Evolutionary conservation across 2,329 filamentous ascomycete genomes (phyloP).

Genomic region (Hypoxylon sp.): DNA sequence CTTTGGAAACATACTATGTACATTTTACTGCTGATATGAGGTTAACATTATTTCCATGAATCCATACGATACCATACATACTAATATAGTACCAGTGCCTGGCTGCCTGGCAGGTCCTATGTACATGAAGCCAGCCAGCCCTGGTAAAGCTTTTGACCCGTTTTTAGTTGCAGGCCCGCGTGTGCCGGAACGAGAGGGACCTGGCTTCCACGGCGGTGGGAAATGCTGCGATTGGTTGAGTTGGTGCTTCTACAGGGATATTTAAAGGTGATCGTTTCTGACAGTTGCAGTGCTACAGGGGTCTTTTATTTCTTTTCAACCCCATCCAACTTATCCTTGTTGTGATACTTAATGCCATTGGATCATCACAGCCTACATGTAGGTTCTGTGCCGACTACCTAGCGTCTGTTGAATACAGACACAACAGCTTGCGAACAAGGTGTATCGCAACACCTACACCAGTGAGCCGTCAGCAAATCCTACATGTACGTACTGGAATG

Average conservation of each 20-base stretch:
- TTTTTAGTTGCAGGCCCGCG: constrained; percentile 36
- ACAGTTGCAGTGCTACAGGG: constrained; percentile 35
- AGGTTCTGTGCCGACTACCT: constrained; percentile 12
- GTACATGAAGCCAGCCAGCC: too few species aligned
- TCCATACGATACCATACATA: too few species aligned
- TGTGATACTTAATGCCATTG: constrained; percentile 37
- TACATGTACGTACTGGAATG: background rate
- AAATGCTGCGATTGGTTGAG: constrained; percentile 43
- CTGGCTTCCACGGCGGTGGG: constrained; percentile 43
- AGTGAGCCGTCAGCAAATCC: constrained; percentile 3
- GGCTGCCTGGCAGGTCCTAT: too few species aligned
- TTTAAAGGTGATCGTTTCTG: constrained; percentile 34
- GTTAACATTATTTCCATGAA: too few species aligned
- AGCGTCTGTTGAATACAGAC: constrained; percentile 3
- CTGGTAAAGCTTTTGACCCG: constrained; percentile 19
- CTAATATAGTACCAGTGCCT: too few species aligned
- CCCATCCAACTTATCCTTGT: constrained; percentile 22
- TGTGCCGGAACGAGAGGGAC: constrained; percentile 34
- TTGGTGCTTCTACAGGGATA: constrained; percentile 18
- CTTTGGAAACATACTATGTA: too few species aligned
- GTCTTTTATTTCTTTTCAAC: constrained; percentile 25
- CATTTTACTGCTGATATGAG: too few species aligned
- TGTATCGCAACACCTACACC: background rate
- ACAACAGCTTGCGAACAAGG: background rate
- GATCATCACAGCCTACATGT: constrained; percentile 20